Evolutionary conservation across 2,329 filamentous ascomycete species (phyloP), one percentile per base, ranked within the genome.

Genomic region (Cercospora sp.): DNA sequence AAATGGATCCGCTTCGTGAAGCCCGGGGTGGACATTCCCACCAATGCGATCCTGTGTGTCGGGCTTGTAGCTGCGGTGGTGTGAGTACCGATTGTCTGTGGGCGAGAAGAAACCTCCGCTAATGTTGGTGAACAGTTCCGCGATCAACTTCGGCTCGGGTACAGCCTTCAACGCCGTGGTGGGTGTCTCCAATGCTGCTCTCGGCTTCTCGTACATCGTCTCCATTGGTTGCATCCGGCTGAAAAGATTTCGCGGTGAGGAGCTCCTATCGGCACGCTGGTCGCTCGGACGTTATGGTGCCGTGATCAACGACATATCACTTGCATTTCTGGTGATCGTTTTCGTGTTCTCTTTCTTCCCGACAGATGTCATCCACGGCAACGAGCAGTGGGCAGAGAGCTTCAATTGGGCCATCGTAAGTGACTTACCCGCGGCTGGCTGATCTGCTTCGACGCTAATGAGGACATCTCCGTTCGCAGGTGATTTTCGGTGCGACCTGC

Each of bases 81-180:
- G 62, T 64, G 26, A 59, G 62, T 64, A 26, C 9, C 36, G 36
- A n/a, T 8, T 42, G 36, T 42, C 36, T 40, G 36, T n/a, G 36
- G 36, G n/a, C 3, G 9, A 31, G 23, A 16, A 23, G 13, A 16
- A 3, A 18, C 5, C 6, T 23, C 31, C 18, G 20, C 20, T 64
- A 18, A 40, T 48, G 18, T 13, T 40, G 3, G 20, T n/a, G 9
- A 18, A 48, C 28, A 64, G 62, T 16, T 75, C 75, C n/a, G 77
- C 77, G 59, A 81, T 82, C 77, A 82, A 82, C 68, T 78, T 82
- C 66, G 80, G 80, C 65, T 80, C 78, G 9, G 73, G 74, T n/a
- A 73, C 77, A 7, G 79, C 80, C 4, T 79, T 82, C 72, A 79
- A 80, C 69, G 78, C 78, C 42, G 79, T 83, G 67, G 73, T 80